Base-by-base conservation (phyloP, 208 protist species). In the Leishmania martiniquensis region DNA sequence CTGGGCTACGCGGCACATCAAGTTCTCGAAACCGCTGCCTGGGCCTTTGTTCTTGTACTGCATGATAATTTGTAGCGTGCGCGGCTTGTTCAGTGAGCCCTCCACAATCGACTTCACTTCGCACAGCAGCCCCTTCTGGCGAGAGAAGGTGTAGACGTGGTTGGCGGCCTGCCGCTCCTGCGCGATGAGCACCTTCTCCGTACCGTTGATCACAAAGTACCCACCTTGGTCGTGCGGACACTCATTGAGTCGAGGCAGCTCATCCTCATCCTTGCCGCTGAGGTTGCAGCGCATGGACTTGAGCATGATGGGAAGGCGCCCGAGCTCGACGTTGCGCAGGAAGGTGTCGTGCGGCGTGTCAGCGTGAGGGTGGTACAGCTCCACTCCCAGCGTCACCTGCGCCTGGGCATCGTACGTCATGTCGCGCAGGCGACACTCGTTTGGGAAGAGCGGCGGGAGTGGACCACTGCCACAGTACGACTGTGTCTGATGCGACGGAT, bases 161-260 rank as follows among this genome's bases (percentile, higher is more conserved):
- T 99, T 99, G 76, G 99, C 99, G 22, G 96, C 96, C 62, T 99
- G 91, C 57, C 98, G 94, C 85, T 99, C 97, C 76, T 99, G 97
- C 45, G 98, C 95, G 7, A 99, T 85, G 66, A 98, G 87, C 12
- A 99, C 99, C 89, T 99, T 99, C 83, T 99, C 99, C 20, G 97
- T 97, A 51, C 99, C 99, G 80, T 99, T 99, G 63, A 99, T 95
- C 59, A 99, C 93, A 82, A 99, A 99, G 91, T 99, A 99, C 32
- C 99, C 99, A 47, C 98, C 99, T 13, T 99, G 98, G 81, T 99
- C 99, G 67, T 99, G 82, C 44, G 98, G 97, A 90, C 99, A 99
- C 90, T 99, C 99, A 47, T 96, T 91, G 34, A 99, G 84, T 15
- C 85, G 71, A 7, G 98, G 91, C 44, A 99, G 85, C 86, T 99